phyloP scores from a whole-genome alignment of 805 yeast genomes.

The Candida andamanensis region DNA sequence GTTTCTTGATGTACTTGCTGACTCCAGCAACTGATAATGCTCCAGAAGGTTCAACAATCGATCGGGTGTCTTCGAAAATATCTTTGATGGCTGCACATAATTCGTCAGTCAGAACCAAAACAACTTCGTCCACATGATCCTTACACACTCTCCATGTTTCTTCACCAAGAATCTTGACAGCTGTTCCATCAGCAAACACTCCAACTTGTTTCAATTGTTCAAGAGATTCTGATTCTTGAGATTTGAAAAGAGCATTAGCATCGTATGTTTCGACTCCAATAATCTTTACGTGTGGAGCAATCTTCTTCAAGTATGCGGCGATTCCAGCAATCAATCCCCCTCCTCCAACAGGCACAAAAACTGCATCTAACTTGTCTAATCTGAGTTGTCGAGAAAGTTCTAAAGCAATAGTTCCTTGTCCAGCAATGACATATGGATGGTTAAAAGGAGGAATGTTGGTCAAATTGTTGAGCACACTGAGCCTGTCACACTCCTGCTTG shows the following conservation, averaged over 20 bases:
- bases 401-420: conserved; percentile 96
- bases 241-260: conserved; percentile 85
- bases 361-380: conserved; percentile 70
- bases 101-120: conserved; percentile 85
- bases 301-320: conserved; percentile 82
- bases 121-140: conserved; percentile 82
- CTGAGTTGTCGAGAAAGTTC: conserved; percentile 87
- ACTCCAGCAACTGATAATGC: conserved; percentile 95
- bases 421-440: conserved; percentile 97
- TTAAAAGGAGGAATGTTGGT: conserved; percentile 97
- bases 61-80: conserved; percentile 91
- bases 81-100: conserved; percentile 95
- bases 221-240: conserved; percentile 52
- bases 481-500: conserved; percentile 77
- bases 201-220: conserved; percentile 72
- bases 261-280: conserved; percentile 96
- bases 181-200: conserved; percentile 98
- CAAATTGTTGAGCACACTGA: conserved; percentile 63
- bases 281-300: conserved; percentile 95
- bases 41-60: conserved; percentile 94
- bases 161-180: conserved; percentile 83
- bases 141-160: conserved; percentile 83
- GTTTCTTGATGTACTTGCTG: conserved; percentile 67
- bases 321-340: conserved; percentile 95
- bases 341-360: conserved; percentile 93